Evolutionary conservation across 2,329 filamentous ascomycete genomes (phyloP).

Genomic region (Penicillium sp.): DNA sequence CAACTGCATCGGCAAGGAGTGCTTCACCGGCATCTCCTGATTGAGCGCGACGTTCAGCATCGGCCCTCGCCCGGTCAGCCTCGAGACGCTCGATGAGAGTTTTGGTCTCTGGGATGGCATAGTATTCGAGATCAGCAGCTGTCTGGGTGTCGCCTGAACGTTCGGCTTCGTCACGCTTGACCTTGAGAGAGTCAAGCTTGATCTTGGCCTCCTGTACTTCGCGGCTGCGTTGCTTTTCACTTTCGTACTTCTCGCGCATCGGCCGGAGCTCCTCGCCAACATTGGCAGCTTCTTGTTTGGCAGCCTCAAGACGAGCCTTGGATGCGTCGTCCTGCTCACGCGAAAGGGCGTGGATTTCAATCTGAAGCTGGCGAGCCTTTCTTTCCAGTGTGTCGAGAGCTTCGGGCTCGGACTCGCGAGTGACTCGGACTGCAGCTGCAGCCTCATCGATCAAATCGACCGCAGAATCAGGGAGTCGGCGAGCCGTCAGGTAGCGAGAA

Average conservation of each 20-base stretch:
- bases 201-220: slow-evolving; percentile 92
- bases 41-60: slow-evolving; percentile 61
- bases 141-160: slow-evolving; percentile 79
- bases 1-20: slow-evolving; percentile 89
- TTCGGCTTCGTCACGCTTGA: slow-evolving; percentile 91
- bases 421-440: slow-evolving; percentile 91
- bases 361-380: slow-evolving; percentile 84
- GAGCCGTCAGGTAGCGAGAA: slow-evolving; percentile 85
- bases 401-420: slow-evolving; percentile 93
- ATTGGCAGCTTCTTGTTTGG: slow-evolving; percentile 88
- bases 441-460: slow-evolving; percentile 97
- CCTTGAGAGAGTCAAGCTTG: slow-evolving; percentile 87
- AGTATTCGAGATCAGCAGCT: slow-evolving; percentile 93
- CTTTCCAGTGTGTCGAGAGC: slow-evolving; percentile 92
- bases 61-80: slow-evolving; percentile 72
- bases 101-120: slow-evolving; percentile 92
- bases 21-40: slow-evolving; percentile 63
- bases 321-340: slow-evolving; percentile 95
- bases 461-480: slow-evolving; percentile 90
- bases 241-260: slow-evolving; percentile 91
- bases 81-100: slow-evolving; percentile 77
- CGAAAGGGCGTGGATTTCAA: slow-evolving; percentile 92
- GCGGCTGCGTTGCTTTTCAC: slow-evolving; percentile 84
- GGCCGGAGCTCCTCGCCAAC: slow-evolving; percentile 90
- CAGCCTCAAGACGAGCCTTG: slow-evolving; percentile 74